phyloP scores from a whole-genome alignment of 768 basidiomycete species.

The Boletales sp. region DNA sequence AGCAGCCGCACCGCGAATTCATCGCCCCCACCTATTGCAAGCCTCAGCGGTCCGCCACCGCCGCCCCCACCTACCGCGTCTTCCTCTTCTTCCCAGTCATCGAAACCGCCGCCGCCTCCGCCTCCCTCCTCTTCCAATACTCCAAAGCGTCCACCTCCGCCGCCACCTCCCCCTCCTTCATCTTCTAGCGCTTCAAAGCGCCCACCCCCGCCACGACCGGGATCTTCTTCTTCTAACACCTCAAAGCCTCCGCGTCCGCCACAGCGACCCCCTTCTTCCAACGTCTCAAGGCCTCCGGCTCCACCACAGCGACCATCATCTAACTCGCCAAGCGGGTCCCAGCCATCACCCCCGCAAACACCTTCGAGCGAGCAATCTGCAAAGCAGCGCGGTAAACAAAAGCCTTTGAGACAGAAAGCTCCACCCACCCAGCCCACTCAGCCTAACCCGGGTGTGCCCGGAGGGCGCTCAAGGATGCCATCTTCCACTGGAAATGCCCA shows the following conservation, averaged over 20 bases:
- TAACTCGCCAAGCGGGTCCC: conserved; percentile 1
- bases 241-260: too few species aligned
- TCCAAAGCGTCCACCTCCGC: too few species aligned
- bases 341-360: conserved; percentile 9
- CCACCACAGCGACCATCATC: background rate
- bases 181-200: too few species aligned
- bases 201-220: too few species aligned
- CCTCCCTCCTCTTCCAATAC: conserved; percentile 11
- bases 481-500: background rate
- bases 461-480: background rate
- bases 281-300: background rate
- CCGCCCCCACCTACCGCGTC: conserved; percentile 20
- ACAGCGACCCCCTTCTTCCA: background rate
- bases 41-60: conserved; percentile 16
- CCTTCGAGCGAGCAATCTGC: conserved; percentile 7
- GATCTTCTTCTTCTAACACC: too few species aligned
- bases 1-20: conserved; percentile 2
- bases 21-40: conserved; percentile 15
- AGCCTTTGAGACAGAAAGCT: background rate
- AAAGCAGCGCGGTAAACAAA: background rate
- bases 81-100: conserved; percentile 17
- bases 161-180: too few species aligned
- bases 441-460: background rate
- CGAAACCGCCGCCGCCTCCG: conserved; percentile 20
- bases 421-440: conserved; percentile 2